These are phyloP conservation scores for Butyriboletus loyo DNA, from an alignment of 768 basidiomycete species.

Conservation along the genomic window DNA sequence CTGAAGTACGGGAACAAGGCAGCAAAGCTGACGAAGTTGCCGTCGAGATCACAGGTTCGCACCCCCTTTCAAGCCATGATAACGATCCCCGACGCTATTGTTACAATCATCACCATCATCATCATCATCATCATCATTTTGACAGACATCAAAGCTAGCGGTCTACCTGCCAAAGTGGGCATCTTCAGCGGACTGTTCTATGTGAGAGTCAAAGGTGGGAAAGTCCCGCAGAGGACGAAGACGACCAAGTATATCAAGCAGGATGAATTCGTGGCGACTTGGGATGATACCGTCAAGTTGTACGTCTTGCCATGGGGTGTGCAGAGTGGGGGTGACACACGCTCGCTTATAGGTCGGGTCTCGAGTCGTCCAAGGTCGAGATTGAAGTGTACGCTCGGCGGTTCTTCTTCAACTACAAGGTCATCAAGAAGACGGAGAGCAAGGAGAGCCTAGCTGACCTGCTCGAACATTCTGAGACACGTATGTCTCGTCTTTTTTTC, in stretches of 20 bases:
- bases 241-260: slow-evolving; percentile 22
- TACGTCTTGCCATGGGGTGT: slow-evolving; percentile 5
- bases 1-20: not conserved
- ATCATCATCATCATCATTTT: not conserved
- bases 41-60: slow-evolving; percentile 29
- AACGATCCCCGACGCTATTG: not conserved
- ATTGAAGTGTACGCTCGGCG: slow-evolving; percentile 32
- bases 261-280: slow-evolving; percentile 30
- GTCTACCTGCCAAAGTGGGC: slow-evolving; percentile 31
- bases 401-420: slow-evolving; percentile 32
- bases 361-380: slow-evolving; percentile 33
- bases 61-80: not conserved
- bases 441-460: slow-evolving; percentile 31
- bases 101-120: not conserved
- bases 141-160: slow-evolving; percentile 34
- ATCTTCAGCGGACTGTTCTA: slow-evolving; percentile 30
- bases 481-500: slow-evolving; percentile 13
- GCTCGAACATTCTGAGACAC: slow-evolving; percentile 30
- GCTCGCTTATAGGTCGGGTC: slow-evolving; percentile 21
- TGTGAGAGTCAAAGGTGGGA: slow-evolving; percentile 27
- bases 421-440: slow-evolving; percentile 34
- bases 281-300: slow-evolving; percentile 27
- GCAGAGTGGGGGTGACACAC: not conserved
- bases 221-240: slow-evolving; percentile 28
- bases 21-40: slow-evolving; percentile 15